These are phyloP conservation scores for Exophiala sideris DNA, from an alignment of 2,329 filamentous ascomycete species.

Conservation along the genomic window DNA sequence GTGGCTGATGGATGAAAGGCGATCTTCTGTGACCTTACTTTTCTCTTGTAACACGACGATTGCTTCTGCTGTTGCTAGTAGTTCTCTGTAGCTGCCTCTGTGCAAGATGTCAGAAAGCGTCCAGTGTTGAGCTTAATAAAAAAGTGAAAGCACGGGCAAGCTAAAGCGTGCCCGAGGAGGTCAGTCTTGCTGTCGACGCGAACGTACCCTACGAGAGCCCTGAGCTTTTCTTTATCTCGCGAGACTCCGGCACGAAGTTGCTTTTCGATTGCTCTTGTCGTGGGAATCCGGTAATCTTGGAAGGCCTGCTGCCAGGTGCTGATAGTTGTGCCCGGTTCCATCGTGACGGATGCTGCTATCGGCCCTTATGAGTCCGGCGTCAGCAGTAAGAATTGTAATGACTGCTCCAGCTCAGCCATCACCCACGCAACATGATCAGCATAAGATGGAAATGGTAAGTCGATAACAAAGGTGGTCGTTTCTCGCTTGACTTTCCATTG, in stretches of 20 bases:
- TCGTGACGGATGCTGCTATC: not conserved
- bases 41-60: conserved; percentile 84
- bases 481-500: too few relatives aligned
- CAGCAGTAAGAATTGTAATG: too few relatives aligned
- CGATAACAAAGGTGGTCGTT: too few relatives aligned
- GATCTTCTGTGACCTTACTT: conserved; percentile 69
- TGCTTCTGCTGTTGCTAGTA: conserved; percentile 87
- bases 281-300: conserved; percentile 58
- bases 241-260: conserved; percentile 61
- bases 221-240: conserved; percentile 64
- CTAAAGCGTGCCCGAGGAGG: too few relatives aligned
- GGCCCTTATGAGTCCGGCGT: too few relatives aligned
- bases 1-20: conserved; percentile 68
- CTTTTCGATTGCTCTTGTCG: conserved; percentile 60
- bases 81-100: conserved; percentile 73
- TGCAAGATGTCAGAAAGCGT: conserved; percentile 7
- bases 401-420: too few relatives aligned
- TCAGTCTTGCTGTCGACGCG: not conserved
- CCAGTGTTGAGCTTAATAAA: not conserved
- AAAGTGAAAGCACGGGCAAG: too few relatives aligned
- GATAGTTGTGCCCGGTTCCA: conserved; percentile 15
- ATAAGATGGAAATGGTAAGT: too few relatives aligned
- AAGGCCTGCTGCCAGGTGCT: conserved; percentile 64
- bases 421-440: too few relatives aligned
- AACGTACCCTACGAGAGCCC: conserved; percentile 62